A percentile compares a stretch with the other conserved stretches of the same genome.
Evolutionary conservation across 345 rosid genomes (phyloP).

Genomic region (Lepidium aucheri): DNA sequence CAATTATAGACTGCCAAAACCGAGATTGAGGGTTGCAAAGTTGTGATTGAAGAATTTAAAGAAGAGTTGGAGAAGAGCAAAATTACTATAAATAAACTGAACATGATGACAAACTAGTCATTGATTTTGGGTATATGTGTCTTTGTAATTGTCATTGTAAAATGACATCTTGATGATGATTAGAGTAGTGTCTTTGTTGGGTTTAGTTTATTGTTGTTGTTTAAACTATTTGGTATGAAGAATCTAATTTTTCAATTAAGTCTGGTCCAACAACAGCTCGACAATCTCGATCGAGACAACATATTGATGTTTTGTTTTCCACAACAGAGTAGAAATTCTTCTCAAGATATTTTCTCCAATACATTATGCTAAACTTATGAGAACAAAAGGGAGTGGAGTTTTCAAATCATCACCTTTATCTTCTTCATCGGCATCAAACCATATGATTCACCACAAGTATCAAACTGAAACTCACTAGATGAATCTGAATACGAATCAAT

Average conservation of each 20-base stretch:
- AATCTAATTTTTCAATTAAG: conserved; percentile 6
- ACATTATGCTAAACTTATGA: conserved; percentile 3
- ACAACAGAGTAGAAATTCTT: not conserved
- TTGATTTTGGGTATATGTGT: too few species aligned
- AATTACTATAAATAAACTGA: too few species aligned
- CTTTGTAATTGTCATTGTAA: too few species aligned
- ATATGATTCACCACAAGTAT: not conserved
- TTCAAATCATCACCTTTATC: not conserved
- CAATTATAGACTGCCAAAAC: too few species aligned
- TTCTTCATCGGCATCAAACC: not conserved
- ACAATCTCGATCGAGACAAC: conserved; percentile 7
- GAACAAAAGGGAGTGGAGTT: conserved; percentile 19
- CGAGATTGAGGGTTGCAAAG: too few species aligned
- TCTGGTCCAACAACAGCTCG: conserved; percentile 7
- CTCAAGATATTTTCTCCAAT: conserved; percentile 7
- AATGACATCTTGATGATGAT: too few species aligned
- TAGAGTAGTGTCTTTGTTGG: too few species aligned
- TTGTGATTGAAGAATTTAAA: too few species aligned
- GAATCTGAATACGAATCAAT: not conserved
- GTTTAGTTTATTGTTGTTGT: too few species aligned
- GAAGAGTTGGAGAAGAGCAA: too few species aligned
- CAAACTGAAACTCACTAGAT: not conserved
- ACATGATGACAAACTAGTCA: too few species aligned
- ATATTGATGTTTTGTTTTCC: not conserved
- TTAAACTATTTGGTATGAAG: too few species aligned